Evolutionary conservation across 768 basidiomycete species (phyloP).

Genomic region (Steccherinum ochraceum): DNA sequence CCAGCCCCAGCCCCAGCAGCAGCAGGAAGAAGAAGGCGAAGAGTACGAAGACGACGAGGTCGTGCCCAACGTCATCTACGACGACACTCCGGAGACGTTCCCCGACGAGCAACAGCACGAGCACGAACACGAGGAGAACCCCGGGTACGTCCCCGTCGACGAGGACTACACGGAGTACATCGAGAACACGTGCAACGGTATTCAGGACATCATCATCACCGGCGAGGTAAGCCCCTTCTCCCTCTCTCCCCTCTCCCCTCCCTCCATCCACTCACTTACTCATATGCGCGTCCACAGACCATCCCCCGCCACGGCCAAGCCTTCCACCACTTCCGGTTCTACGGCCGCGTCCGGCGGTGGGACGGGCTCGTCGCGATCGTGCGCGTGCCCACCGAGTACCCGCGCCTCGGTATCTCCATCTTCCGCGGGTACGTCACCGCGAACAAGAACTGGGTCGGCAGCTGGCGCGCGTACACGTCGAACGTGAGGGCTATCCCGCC

Average conservation of each 20-base stretch:
- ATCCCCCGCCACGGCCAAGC: slow-evolving; percentile 33
- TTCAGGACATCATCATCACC: slow-evolving; percentile 54
- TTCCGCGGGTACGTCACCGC: slow-evolving; percentile 71
- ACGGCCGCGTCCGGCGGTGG: slow-evolving; percentile 30
- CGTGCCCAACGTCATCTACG: not conserved
- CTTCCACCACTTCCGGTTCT: slow-evolving; percentile 28
- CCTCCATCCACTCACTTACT: not conserved
- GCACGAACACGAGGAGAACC: slow-evolving; percentile 1
- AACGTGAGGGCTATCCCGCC: slow-evolving; percentile 42
- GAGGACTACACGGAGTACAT: slow-evolving; percentile 11
- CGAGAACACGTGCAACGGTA: slow-evolving; percentile 39
- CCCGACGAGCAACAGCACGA: not conserved
- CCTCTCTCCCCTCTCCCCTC: not conserved
- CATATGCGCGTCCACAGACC: slow-evolving; percentile 31
- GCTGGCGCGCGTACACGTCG: slow-evolving; percentile 51
- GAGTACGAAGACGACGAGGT: not conserved
- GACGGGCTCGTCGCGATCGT: slow-evolving; percentile 33
- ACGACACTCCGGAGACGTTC: not conserved
- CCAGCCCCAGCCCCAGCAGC: too few species aligned
- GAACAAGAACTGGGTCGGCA: slow-evolving; percentile 60
- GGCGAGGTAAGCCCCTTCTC: slow-evolving; percentile 41
- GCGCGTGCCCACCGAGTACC: slow-evolving; percentile 16
- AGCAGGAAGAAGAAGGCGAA: not conserved
- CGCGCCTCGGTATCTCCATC: slow-evolving; percentile 27
- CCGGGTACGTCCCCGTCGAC: not conserved